These are phyloP conservation scores for Elaeagnus macrophylla DNA, from an alignment of 306 rosid genomes.

Conservation along the genomic window DNA sequence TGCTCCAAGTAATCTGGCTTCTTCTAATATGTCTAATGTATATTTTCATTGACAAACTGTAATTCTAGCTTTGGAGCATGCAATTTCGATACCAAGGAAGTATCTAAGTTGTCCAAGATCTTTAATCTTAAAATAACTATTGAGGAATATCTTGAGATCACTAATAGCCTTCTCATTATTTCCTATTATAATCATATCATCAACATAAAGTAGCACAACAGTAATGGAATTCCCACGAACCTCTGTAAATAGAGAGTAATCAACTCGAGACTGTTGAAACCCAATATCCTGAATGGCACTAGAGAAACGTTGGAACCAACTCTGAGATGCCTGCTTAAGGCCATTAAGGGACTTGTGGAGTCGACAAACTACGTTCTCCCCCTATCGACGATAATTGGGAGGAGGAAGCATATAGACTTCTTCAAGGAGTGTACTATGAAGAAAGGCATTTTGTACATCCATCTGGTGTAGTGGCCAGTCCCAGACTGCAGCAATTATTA, in stretches of 20 bases:
- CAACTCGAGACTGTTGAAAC: neutral
- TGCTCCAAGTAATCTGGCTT: neutral
- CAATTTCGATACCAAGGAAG: too few relatives aligned
- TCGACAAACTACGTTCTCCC: neutral
- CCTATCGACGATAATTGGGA: neutral
- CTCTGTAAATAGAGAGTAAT: neutral
- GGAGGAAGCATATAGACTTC: neutral
- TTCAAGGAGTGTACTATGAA: neutral
- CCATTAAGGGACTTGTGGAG: neutral
- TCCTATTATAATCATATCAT: neutral
- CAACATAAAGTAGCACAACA: neutral
- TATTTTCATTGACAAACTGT: neutral
- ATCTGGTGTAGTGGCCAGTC: neutral
- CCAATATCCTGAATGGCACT: neutral
- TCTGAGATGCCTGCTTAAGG: neutral
- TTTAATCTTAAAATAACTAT: too few relatives aligned
- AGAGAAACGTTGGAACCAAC: neutral
- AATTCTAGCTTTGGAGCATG: neutral
- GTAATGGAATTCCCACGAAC: neutral
- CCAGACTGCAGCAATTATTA: neutral
- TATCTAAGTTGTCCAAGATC: too few relatives aligned
- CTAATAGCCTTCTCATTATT: neutral
- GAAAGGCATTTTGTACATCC: neutral
- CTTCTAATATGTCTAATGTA: slow-evolving; percentile 3
- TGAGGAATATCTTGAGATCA: too few relatives aligned